Percentiles rank a stretch among this genome's conserved stretches.
phyloP scores from a whole-genome alignment of 192 early-diverging fungal genomes.

The Backusella tuberculispora region DNA sequence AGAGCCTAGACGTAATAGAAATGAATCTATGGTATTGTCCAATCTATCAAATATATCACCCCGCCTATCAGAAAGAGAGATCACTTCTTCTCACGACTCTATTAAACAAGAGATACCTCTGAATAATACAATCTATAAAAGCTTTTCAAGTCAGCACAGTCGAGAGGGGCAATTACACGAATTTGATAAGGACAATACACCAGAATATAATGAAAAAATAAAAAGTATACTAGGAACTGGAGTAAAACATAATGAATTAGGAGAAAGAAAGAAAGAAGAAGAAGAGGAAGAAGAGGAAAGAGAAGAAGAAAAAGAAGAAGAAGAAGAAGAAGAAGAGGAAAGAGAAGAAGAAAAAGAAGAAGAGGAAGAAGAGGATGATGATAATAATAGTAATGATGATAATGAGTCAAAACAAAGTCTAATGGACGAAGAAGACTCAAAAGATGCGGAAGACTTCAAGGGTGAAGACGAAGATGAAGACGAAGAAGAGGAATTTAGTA shows the following conservation, averaged over 20 bases:
- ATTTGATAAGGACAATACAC: neutral
- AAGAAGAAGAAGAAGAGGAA: neutral
- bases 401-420: neutral
- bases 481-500: conserved; percentile 18
- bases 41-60: conserved; percentile 6
- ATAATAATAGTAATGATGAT: neutral
- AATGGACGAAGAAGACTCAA: neutral
- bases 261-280: neutral
- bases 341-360: neutral
- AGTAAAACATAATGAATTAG: neutral
- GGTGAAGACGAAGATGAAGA: neutral
- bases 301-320: neutral
- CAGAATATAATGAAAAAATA: no score
- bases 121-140: conserved; percentile 13
- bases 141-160: conserved; percentile 12
- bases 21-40: conserved; percentile 20
- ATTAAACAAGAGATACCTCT: neutral
- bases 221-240: no score
- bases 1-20: neutral
- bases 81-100: no score
- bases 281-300: neutral
- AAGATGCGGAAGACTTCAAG: neutral
- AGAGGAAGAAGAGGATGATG: conserved; percentile 2
- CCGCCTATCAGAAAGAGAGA: neutral
- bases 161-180: neutral